These are phyloP conservation scores for Aspergillus baeticus DNA, from an alignment of 495 filamentous ascomycete species.

Conservation along the genomic window DNA sequence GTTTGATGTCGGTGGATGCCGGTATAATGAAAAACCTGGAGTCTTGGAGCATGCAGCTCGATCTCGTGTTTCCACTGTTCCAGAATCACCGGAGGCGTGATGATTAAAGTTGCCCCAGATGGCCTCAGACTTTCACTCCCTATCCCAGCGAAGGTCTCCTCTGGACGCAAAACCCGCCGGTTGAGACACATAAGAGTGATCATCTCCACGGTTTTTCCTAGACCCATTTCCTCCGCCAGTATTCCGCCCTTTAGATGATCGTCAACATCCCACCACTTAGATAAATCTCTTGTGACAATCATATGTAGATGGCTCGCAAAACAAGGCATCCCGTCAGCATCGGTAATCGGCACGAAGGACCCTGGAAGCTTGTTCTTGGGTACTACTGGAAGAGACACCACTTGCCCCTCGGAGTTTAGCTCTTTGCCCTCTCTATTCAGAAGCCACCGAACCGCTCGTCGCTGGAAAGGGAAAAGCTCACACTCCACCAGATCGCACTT, in stretches of 20 bases:
- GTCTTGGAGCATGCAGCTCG: conserved; percentile 59
- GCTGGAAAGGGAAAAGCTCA: conserved; percentile 69
- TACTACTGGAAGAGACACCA: conserved; percentile 17
- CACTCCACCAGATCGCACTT: conserved; percentile 43
- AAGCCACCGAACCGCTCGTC: conserved; percentile 69
- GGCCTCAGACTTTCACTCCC: conserved; percentile 30
- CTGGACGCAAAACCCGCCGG: conserved; percentile 23
- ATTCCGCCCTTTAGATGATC: conserved; percentile 55
- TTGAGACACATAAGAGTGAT: conserved; percentile 74
- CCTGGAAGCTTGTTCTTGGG: conserved; percentile 25
- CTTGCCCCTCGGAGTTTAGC: conserved; percentile 31
- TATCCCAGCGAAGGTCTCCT: conserved; percentile 17
- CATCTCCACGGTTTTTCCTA: conserved; percentile 92
- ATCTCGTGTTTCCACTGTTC: conserved; percentile 89
- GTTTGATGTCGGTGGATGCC: conserved; percentile 43
- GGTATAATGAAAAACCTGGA: conserved; percentile 53
- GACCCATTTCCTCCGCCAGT: conserved; percentile 93
- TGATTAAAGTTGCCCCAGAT: conserved; percentile 74
- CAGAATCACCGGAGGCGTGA: conserved; percentile 77
- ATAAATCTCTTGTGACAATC: conserved; percentile 53
- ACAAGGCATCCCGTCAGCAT: conserved; percentile 50
- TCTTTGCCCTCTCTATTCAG: conserved; percentile 56
- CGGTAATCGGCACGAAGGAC: conserved; percentile 36
- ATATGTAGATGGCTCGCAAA: conserved; percentile 67
- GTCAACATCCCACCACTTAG: conserved; percentile 39